These are phyloP conservation scores for Coemansia sp. DNA, from an alignment of 192 early-diverging fungal genomes.

Conservation along the genomic window DNA sequence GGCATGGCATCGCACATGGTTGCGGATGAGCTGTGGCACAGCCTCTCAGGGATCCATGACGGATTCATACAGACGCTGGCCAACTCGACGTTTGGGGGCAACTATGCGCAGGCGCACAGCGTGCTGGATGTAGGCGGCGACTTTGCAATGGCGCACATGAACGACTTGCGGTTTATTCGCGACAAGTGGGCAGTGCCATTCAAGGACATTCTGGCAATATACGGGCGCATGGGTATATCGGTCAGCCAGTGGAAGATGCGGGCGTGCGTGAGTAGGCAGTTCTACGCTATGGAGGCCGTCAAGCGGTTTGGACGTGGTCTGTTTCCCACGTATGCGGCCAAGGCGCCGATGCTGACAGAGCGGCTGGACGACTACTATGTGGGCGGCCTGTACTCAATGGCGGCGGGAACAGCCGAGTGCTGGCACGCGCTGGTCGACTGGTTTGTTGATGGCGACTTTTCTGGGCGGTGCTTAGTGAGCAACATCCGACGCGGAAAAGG, in stretches of 20 bases:
- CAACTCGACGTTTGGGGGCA: conserved; percentile 44
- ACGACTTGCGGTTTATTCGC: conserved; percentile 26
- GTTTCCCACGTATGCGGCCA: conserved; percentile 42
- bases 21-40: conserved; percentile 56
- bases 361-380: conserved; percentile 68
- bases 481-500: not conserved
- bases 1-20: conserved; percentile 54
- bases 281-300: conserved; percentile 54
- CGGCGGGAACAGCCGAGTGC: conserved; percentile 31
- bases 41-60: conserved; percentile 41
- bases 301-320: conserved; percentile 48
- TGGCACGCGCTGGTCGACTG: conserved; percentile 41
- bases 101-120: conserved; percentile 43
- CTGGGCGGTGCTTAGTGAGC: conserved; percentile 26
- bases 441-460: conserved; percentile 42
- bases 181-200: conserved; percentile 48
- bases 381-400: conserved; percentile 61
- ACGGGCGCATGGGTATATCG: conserved; percentile 26
- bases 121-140: conserved; percentile 53
- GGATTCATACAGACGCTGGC: conserved; percentile 47
- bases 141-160: conserved; percentile 55
- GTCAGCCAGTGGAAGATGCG: conserved; percentile 31
- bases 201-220: conserved; percentile 45
- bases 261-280: conserved; percentile 43
- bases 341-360: conserved; percentile 76